Percentiles rank a stretch among this genome's conserved stretches.
Evolutionary conservation across 75 land plant genomes (phyloP).

Genomic region (Ceratopteris richardii): DNA sequence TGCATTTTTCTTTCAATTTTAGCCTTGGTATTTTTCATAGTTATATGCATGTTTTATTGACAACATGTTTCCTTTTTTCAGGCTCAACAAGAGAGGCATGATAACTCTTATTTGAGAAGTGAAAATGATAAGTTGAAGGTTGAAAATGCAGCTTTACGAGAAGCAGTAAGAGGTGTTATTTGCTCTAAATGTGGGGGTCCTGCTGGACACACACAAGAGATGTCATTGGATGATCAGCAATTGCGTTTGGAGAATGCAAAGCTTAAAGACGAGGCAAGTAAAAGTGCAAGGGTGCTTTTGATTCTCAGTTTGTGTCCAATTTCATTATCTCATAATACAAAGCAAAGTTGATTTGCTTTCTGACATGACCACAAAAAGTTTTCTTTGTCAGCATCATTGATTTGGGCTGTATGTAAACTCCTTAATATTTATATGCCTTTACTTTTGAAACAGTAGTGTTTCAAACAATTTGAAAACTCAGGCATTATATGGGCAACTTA

Average conservation of each 20-base stretch:
- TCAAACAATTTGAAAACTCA: no score
- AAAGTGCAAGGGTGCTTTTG: no score
- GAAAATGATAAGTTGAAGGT: constrained; percentile 65
- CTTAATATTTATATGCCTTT: no score
- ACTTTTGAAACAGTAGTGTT: no score
- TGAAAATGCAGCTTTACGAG: constrained; percentile 51
- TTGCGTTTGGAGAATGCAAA: constrained; percentile 68
- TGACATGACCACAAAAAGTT: no score
- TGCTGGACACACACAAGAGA: constrained; percentile 25
- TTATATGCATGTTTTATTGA: no score
- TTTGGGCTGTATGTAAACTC: no score
- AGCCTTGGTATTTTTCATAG: not conserved
- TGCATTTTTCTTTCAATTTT: not conserved
- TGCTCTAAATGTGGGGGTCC: constrained; percentile 73
- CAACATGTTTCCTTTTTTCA: constrained; percentile 18
- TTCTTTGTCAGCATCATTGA: no score
- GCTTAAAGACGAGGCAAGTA: constrained; percentile 57
- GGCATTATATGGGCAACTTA: no score
- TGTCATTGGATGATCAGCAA: constrained; percentile 55
- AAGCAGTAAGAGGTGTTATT: constrained; percentile 36
- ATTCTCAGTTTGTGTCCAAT: not conserved
- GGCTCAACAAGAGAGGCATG: constrained; percentile 81
- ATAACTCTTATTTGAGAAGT: constrained; percentile 51
- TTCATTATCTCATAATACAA: not conserved
- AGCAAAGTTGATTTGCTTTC: not conserved